phyloP scores from a whole-genome alignment of 345 rosid species.

The Aquilaria sinensis region DNA sequence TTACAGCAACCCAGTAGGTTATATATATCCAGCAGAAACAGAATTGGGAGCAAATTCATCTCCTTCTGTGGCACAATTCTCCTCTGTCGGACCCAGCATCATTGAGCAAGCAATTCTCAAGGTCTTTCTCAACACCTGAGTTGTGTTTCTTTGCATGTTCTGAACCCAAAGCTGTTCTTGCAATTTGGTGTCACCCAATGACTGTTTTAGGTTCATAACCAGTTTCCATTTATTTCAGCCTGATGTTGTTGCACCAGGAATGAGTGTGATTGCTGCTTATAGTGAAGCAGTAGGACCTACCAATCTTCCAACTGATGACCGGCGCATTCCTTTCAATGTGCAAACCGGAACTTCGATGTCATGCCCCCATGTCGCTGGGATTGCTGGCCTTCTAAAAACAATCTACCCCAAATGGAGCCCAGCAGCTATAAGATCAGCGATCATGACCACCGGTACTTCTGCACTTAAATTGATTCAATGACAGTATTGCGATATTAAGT shows the following conservation, averaged over 20 bases:
- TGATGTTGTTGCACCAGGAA: slow-evolving; percentile 47
- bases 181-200: too few relatives aligned
- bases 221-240: slow-evolving; percentile 23
- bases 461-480: background rate
- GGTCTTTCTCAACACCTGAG: slow-evolving; percentile 6
- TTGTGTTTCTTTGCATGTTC: background rate
- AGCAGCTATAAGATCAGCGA: slow-evolving; percentile 40
- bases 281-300: slow-evolving; percentile 17
- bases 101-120: slow-evolving; percentile 30
- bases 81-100: slow-evolving; percentile 38
- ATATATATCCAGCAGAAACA: slow-evolving; percentile 14
- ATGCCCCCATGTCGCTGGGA: slow-evolving; percentile 49
- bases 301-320: slow-evolving; percentile 13
- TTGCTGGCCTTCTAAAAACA: slow-evolving; percentile 42
- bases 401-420: slow-evolving; percentile 50
- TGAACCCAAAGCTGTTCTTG: too few relatives aligned
- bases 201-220: too few relatives aligned
- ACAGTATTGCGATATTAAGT: too few relatives aligned
- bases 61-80: slow-evolving; percentile 37
- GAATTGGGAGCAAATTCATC: slow-evolving; percentile 16
- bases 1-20: slow-evolving; percentile 25
- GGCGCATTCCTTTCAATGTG: slow-evolving; percentile 16
- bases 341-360: slow-evolving; percentile 54
- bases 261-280: slow-evolving; percentile 36
- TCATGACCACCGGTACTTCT: slow-evolving; percentile 36